Evolutionary conservation across 2,329 filamentous ascomycete genomes (phyloP), one percentile per base, ranked within the genome.

Genomic region (Fusarium floridanum): DNA sequence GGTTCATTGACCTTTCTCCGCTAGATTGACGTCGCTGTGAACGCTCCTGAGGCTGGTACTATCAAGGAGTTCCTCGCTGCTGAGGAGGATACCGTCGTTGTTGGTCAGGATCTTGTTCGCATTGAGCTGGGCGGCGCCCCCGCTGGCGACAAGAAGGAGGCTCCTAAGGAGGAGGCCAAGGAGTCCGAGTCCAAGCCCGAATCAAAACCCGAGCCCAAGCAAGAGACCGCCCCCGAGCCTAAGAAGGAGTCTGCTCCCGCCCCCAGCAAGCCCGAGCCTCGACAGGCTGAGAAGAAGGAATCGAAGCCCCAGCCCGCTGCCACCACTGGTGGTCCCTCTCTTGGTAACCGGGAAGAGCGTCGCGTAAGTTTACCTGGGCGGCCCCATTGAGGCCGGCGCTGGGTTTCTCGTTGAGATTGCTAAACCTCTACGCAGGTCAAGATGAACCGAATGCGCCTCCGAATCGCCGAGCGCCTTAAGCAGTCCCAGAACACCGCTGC

Each of bases 361-460:
- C 91, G 95, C 71, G 95, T 96, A 91, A 76, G 93, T 86, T 43
- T 14, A 10, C 55, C 22, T 43, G 6, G 10, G 24, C 14, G 20
- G 11, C 10, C 17, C 29, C 16, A 27, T 66, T 12, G 6, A 17
- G 43, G 24, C 32, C 9, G 16, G 9, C n/a, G 20, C 12, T 32
- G 8, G 8, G 27, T 32, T 12, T 27, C 8, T 24, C 16, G 5
- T 57, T 67, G 7, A 68, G 36, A 7, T 43, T 67, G 17, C 64
- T 74, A 60, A 74, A 10, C 16, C 32, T 60, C 10, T 62, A 24
- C 73, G 66, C 79, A 97, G 94, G 95, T 98, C 80, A 99, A 99
- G 90, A 99, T 99, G 97, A 98, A 98, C 88, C 95, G 97, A 76
- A 99, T 99, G 97, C 95, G 97, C 76, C 91, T 98, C 71, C 93